Evolutionary conservation across 208 protist genomes (phyloP).

Genomic region (Wallacemonas rigidus): DNA sequence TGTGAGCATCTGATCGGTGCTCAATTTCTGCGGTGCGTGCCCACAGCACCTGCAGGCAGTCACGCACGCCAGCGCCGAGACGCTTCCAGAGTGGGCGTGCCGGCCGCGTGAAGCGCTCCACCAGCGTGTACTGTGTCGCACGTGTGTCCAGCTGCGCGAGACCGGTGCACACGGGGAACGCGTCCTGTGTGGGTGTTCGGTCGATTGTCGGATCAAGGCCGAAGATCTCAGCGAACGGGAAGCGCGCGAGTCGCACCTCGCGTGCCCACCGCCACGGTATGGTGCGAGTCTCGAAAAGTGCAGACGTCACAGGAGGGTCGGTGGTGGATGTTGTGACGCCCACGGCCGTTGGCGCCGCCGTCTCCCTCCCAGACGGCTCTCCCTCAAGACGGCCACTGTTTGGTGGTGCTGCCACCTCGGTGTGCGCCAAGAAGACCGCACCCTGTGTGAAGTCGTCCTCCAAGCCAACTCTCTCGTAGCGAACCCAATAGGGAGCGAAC

Average conservation of each 20-base stretch:
- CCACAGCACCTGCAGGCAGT: neutral
- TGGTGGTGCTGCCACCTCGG: neutral
- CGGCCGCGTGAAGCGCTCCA: neutral
- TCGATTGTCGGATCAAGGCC: slow-evolving; percentile 22
- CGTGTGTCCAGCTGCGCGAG: neutral
- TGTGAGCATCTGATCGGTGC: too few relatives aligned
- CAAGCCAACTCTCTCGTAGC: slow-evolving; percentile 35
- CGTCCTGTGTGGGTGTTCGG: neutral
- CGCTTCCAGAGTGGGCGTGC: neutral
- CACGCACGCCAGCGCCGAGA: neutral
- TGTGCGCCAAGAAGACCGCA: slow-evolving; percentile 34
- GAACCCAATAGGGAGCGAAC: slow-evolving; percentile 33
- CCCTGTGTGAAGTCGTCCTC: slow-evolving; percentile 54
- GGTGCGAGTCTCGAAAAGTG: neutral
- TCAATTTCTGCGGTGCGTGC: too few relatives aligned
- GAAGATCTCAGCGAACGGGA: slow-evolving; percentile 41
- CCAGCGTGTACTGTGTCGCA: neutral
- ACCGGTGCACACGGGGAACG: neutral
- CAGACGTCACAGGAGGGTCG: neutral
- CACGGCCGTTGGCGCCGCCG: too few relatives aligned
- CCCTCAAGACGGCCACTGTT: too few relatives aligned
- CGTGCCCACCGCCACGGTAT: slow-evolving; percentile 7
- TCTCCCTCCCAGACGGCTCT: too few relatives aligned
- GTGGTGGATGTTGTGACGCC: neutral
- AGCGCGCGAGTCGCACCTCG: slow-evolving; percentile 15